Base-by-base conservation (phyloP, 2,329 filamentous ascomycete genomes). In the Exophiala mesophila region DNA sequence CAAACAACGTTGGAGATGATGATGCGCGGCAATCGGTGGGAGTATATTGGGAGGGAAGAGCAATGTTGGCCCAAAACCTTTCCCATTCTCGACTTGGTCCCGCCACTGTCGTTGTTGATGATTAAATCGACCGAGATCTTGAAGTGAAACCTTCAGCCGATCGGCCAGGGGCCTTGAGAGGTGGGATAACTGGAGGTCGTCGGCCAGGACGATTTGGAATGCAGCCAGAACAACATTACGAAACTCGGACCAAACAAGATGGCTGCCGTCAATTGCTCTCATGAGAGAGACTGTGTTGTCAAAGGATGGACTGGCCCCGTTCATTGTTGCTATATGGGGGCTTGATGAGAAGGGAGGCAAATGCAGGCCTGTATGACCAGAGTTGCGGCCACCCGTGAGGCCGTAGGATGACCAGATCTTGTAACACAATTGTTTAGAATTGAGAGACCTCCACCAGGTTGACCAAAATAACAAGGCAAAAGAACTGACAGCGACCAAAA, bases 31-130 rank as follows among this genome's bases (percentile, higher is more conserved):
- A 3, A 52, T 34, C 12, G 43, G 23, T 9, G 53, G 53, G 6
- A 55, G 41, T n/a, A 49, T 33, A 21, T 52, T 47, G 9, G 53
- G 48, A 30, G 53, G 53, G 21, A 55, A 53, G 16, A 55, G 39
- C 20, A 52, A 28, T 10, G 50, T 48, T 12, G 48, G 36, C 3
- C 50, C 50, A 20, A 55, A 53, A 12, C 50, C 53, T 36, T 39
- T 44, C 17, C 44, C 49, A 24, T 24, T 28, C 13, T 37, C 28
- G 4, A 53, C 19, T 17, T 53, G 44, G 18, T 21, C 33, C 12
- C 45, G 50, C 44, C 48, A 55, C 34, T 45, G 37, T 41, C 40
- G 36, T 40, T 49, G 43, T 35, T 55, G 50, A 13, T 19, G 10
- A 10, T 37, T 24, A 24, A 47, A 53, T 20, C 43, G 41, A 5